phyloP scores from a whole-genome alignment of 179 eudicot genomes.

The Dionaea muscipula region DNA sequence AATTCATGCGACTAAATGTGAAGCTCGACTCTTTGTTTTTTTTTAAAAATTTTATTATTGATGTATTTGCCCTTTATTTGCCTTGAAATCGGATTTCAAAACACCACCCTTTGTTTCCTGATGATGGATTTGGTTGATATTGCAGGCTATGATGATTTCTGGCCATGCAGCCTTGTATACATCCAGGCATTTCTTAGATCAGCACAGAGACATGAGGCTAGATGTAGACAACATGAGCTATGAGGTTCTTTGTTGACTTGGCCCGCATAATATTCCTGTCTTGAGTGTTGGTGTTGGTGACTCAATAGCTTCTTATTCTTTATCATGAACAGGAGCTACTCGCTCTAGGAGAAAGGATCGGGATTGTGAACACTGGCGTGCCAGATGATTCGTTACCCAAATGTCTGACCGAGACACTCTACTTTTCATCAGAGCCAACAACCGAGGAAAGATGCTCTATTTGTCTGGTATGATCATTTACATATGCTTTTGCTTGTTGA shows the following conservation, averaged over 20 bases:
- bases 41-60: too few species aligned
- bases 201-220: constrained; percentile 37
- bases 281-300: too few species aligned
- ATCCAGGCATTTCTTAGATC: constrained; percentile 39
- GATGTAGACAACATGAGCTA: constrained; percentile 36
- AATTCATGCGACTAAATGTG: too few species aligned
- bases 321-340: constrained; percentile 55
- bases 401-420: constrained; percentile 55
- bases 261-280: neutral
- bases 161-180: constrained; percentile 47
- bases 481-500: neutral
- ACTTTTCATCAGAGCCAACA: constrained; percentile 48
- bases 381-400: constrained; percentile 43
- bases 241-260: constrained; percentile 8
- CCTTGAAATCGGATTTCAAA: neutral
- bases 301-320: constrained; percentile 1
- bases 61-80: neutral
- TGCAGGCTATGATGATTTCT: constrained; percentile 52
- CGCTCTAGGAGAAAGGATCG: constrained; percentile 75
- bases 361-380: constrained; percentile 68
- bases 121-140: neutral
- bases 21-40: too few species aligned
- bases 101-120: neutral
- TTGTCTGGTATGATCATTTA: constrained; percentile 42
- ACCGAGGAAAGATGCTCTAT: constrained; percentile 66